Percentiles rank a stretch among this genome's conserved stretches.
phyloP scores from a whole-genome alignment of 2,329 filamentous ascomycete genomes.

The Epichloe uncinata region DNA sequence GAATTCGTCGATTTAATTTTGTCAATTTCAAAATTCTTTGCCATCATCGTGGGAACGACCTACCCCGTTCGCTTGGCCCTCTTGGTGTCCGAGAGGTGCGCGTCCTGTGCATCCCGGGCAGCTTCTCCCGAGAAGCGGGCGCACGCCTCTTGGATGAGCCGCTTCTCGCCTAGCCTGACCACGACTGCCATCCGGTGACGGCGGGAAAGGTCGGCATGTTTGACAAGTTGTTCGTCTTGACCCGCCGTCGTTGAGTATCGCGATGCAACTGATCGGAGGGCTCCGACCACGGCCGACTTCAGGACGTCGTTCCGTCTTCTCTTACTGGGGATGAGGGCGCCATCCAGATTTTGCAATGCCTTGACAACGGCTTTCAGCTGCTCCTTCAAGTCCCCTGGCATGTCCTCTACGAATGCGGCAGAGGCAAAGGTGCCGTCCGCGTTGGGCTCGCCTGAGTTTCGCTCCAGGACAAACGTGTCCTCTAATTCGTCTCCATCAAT shows the following conservation, averaged over 20 bases:
- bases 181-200: slow-evolving; percentile 47
- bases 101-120: slow-evolving; percentile 11
- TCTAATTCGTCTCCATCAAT: slow-evolving; percentile 57
- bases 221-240: slow-evolving; percentile 27
- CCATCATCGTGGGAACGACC: no score
- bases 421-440: slow-evolving; percentile 31
- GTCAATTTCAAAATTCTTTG: no score
- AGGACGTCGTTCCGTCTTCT: slow-evolving; percentile 33
- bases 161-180: slow-evolving; percentile 61
- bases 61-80: slow-evolving; percentile 17
- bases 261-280: slow-evolving; percentile 24
- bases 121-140: slow-evolving; percentile 15
- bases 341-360: slow-evolving; percentile 30
- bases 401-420: slow-evolving; percentile 22
- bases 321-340: slow-evolving; percentile 33
- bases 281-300: slow-evolving; percentile 24
- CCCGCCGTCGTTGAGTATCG: slow-evolving; percentile 29
- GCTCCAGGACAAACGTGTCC: slow-evolving; percentile 58
- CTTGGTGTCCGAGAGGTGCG: slow-evolving; percentile 16
- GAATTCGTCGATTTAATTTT: no score
- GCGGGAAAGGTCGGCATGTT: slow-evolving; percentile 14
- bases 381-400: slow-evolving; percentile 38
- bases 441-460: slow-evolving; percentile 37
- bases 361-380: slow-evolving; percentile 39
- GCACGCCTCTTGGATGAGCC: slow-evolving; percentile 44